A percentile compares a stretch with the other conserved stretches of the same genome.
phyloP scores from a whole-genome alignment of 176 grass and related monocot genomes.

The Cenchrus americanus region DNA sequence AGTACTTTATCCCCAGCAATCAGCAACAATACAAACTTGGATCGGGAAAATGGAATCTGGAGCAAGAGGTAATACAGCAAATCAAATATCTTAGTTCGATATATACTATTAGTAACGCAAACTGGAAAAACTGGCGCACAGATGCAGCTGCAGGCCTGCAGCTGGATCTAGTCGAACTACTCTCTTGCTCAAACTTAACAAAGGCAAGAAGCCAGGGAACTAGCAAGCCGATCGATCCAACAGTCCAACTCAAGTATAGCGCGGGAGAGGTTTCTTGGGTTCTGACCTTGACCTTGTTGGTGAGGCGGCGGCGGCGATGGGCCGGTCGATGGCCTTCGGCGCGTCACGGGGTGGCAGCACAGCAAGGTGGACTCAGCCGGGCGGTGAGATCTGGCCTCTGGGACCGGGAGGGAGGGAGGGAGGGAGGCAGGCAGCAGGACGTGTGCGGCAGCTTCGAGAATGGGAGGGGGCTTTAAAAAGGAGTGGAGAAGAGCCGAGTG shows the following conservation, averaged over 20 bases:
- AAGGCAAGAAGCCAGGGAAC: background rate
- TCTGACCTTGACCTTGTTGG: conserved; percentile 21
- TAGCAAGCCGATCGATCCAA: background rate
- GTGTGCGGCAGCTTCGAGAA: conserved; percentile 12
- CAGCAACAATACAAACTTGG: background rate
- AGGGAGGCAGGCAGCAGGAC: background rate
- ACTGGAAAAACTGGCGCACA: background rate
- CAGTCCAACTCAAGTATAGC: no score
- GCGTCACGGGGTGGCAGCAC: background rate
- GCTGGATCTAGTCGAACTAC: background rate
- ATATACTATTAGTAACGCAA: background rate
- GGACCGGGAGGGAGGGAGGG: background rate
- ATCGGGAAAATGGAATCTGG: background rate
- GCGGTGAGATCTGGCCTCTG: background rate
- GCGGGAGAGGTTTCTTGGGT: no score
- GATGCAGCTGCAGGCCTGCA: background rate
- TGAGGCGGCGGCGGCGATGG: background rate
- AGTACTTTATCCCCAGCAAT: background rate
- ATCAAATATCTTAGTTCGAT: background rate
- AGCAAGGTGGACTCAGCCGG: background rate
- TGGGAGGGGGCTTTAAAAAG: background rate
- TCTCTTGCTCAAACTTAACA: no score
- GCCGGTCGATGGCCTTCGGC: background rate
- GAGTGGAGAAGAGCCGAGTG: background rate
- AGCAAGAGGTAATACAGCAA: background rate